These are phyloP conservation scores for Fusarium nisikadoi DNA, from an alignment of 2,329 filamentous ascomycete species.

Conservation along the genomic window DNA sequence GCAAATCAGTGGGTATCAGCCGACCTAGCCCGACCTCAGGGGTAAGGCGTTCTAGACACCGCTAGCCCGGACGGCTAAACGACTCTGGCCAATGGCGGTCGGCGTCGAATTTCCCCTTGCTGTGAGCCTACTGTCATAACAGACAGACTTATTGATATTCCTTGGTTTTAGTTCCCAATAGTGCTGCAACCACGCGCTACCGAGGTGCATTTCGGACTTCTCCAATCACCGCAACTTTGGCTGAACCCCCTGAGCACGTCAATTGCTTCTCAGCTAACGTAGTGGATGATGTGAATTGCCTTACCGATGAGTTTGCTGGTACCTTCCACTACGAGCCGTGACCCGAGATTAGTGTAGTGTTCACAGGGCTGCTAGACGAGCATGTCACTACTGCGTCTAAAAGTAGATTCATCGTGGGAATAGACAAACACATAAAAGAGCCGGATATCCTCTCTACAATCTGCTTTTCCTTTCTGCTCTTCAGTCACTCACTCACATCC, in stretches of 20 bases:
- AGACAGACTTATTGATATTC: not conserved
- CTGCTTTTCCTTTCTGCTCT: not conserved
- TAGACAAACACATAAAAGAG: slow-evolving; percentile 14
- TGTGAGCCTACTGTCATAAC: not conserved
- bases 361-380: not conserved
- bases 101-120: not conserved
- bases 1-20: not conserved
- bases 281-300: not conserved
- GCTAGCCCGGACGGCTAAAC: not conserved
- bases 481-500: slow-evolving; percentile 23
- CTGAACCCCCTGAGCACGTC: not conserved
- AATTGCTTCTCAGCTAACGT: not conserved
- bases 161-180: not conserved
- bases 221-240: not conserved
- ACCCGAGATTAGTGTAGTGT: not conserved
- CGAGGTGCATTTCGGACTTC: not conserved
- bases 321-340: not conserved
- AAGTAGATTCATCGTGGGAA: not conserved
- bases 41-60: not conserved
- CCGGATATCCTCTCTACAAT: not conserved
- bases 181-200: not conserved
- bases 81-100: not conserved
- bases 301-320: not conserved
- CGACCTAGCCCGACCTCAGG: not conserved
- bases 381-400: not conserved